These are phyloP conservation scores for Kwoniella europaea DNA, from an alignment of 768 basidiomycete species.

Conservation along the genomic window DNA sequence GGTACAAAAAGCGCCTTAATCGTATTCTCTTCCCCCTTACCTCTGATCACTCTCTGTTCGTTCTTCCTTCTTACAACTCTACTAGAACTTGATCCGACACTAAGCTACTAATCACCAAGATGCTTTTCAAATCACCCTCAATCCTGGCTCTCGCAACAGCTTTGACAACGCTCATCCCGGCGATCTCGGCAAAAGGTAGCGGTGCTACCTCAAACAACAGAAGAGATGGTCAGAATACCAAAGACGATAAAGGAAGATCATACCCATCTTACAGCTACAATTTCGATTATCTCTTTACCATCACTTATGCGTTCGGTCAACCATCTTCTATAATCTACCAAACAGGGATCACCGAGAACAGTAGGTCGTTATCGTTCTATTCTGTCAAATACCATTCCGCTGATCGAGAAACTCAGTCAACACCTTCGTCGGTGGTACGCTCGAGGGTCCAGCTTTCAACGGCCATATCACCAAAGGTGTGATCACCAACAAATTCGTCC, in stretches of 20 bases:
- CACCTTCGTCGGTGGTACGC: background rate
- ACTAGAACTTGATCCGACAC: too few relatives aligned
- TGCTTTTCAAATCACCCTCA: too few relatives aligned
- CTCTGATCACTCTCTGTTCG: too few relatives aligned
- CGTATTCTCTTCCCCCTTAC: too few relatives aligned
- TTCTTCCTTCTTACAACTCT: too few relatives aligned
- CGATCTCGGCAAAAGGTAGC: background rate
- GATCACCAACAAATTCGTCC: slow-evolving; percentile 13
- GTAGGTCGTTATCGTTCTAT: slow-evolving; percentile 2
- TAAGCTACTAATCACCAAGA: too few relatives aligned
- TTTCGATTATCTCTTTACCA: slow-evolving; percentile 14
- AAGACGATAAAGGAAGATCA: background rate
- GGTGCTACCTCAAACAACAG: background rate
- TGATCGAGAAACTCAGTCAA: background rate
- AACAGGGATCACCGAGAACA: background rate
- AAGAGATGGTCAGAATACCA: background rate
- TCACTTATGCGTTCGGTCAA: slow-evolving; percentile 10
- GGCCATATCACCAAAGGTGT: slow-evolving; percentile 5
- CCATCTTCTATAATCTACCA: slow-evolving; percentile 2
- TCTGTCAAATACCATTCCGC: background rate
- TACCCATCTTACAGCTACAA: slow-evolving; percentile 6
- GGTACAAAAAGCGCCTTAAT: too few relatives aligned
- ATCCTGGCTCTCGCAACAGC: background rate
- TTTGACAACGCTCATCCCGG: background rate
- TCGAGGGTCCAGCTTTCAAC: slow-evolving; percentile 11